Percentiles rank a stretch among this genome's conserved stretches.
Conservation (phyloP, 345 rosid species). For the Eucalyptus pauciflora region DNA sequence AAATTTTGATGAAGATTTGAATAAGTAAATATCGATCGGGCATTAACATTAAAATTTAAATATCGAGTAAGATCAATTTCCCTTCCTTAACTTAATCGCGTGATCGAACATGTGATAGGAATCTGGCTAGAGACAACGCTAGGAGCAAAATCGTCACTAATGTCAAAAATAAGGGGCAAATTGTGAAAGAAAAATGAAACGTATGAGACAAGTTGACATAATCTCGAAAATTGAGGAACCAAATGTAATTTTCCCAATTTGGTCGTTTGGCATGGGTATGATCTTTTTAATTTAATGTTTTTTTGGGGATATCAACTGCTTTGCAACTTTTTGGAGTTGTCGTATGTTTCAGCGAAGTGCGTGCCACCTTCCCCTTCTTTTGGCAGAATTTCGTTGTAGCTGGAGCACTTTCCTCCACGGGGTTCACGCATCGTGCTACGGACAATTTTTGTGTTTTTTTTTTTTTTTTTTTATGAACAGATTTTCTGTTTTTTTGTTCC, state of each 20-base stretch:
- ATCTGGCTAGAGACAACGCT: neutral
- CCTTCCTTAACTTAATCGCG: neutral
- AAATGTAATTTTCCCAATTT: neutral
- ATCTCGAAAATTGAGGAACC: neutral
- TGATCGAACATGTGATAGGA: neutral
- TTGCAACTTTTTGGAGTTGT: neutral
- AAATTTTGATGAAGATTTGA: neutral
- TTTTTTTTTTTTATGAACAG: too few relatives aligned
- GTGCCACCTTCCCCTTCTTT: neutral
- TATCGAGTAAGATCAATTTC: neutral
- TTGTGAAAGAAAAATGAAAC: neutral
- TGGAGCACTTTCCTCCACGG: neutral
- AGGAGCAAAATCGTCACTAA: neutral
- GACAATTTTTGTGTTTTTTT: too few relatives aligned
- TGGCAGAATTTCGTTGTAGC: neutral
- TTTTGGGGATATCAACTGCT: neutral
- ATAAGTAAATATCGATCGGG: fast-evolving
- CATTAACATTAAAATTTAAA: neutral
- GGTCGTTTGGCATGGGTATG: neutral
- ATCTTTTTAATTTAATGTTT: neutral
- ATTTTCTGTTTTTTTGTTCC: too few relatives aligned
- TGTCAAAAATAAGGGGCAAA: neutral
- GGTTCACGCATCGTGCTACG: neutral
- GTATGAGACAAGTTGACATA: neutral
- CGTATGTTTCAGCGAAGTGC: neutral